A percentile compares a stretch with the other conserved stretches of the same genome.
Evolutionary conservation across 2,329 filamentous ascomycete species (phyloP).

Genomic region (Sporothrix protearum): DNA sequence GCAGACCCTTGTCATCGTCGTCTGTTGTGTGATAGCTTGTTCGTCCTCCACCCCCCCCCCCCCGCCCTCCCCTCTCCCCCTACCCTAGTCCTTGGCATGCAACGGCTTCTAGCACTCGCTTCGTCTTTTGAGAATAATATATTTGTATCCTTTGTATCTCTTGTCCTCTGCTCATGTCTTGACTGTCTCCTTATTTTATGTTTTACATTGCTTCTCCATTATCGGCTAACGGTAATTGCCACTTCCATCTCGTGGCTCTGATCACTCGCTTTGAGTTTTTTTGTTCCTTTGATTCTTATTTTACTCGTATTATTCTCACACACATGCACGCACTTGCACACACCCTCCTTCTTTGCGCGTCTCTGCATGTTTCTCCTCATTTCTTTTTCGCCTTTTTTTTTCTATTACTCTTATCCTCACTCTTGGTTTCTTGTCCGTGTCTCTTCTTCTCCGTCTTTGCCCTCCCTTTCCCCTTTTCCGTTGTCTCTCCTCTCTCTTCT

Average conservation of each 20-base stretch:
- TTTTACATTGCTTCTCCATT: constrained; percentile 8
- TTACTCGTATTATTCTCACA: background rate
- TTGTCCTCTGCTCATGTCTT: background rate
- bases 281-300: background rate
- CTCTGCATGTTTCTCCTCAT: constrained; percentile 4
- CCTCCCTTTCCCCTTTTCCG: constrained; percentile 1
- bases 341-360: background rate
- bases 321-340: background rate
- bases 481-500: constrained; percentile 9
- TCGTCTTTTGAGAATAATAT: constrained; percentile 10
- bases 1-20: background rate
- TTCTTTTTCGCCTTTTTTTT: background rate
- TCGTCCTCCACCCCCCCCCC: background rate
- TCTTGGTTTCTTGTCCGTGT: background rate
- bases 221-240: constrained; percentile 14
- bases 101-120: constrained; percentile 6
- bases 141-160: constrained; percentile 9
- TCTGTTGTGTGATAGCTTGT: constrained; percentile 8
- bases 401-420: background rate
- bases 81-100: background rate
- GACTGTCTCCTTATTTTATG: constrained; percentile 3
- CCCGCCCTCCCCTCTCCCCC: background rate
- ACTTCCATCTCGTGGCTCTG: background rate
- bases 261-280: background rate
- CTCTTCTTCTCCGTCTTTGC: constrained; percentile 8